Percentiles rank a stretch among this genome's conserved stretches.
phyloP scores from a whole-genome alignment of 495 filamentous ascomycete species.

The Cercophora scortea region DNA sequence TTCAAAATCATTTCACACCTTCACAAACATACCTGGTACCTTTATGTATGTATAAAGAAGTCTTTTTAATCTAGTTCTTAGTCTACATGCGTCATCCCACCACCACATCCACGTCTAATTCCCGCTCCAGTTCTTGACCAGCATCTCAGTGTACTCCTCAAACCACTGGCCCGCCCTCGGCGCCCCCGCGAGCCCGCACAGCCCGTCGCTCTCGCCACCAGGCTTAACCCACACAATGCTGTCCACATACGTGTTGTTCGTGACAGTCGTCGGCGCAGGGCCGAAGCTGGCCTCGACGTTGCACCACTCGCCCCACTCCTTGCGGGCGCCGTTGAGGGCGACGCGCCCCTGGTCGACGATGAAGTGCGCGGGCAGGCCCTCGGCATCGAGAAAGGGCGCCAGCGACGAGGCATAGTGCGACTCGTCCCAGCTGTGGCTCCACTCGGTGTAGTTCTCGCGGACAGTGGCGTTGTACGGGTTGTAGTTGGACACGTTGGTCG shows the following conservation, averaged over 20 bases:
- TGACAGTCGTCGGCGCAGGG: slow-evolving; percentile 50
- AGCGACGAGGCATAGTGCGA: slow-evolving; percentile 57
- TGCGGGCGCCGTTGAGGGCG: slow-evolving; percentile 49
- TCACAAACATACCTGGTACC: too few species aligned
- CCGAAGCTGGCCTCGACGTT: slow-evolving; percentile 67
- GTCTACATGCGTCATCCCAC: too few species aligned
- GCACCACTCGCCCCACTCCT: slow-evolving; percentile 68
- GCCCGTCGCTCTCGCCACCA: slow-evolving; percentile 67
- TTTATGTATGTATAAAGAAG: too few species aligned
- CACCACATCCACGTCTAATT: too few species aligned
- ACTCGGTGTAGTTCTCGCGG: slow-evolving; percentile 34
- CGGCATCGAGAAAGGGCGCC: slow-evolving; percentile 45
- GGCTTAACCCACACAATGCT: slow-evolving; percentile 76
- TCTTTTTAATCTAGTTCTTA: too few species aligned
- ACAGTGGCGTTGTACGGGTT: slow-evolving; percentile 51
- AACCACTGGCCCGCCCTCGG: slow-evolving; percentile 67
- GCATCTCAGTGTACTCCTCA: slow-evolving; percentile 61
- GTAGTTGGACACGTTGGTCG: slow-evolving; percentile 73
- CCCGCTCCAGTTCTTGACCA: slow-evolving; percentile 40
- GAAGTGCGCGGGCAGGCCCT: slow-evolving; percentile 59
- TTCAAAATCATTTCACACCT: too few species aligned
- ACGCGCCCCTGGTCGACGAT: slow-evolving; percentile 43
- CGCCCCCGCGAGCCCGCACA: slow-evolving; percentile 52
- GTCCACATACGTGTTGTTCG: slow-evolving; percentile 55
- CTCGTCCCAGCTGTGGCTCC: slow-evolving; percentile 50